Conservation (phyloP, 176 grass and related monocot species). For the Raddia guianensis region DNA sequence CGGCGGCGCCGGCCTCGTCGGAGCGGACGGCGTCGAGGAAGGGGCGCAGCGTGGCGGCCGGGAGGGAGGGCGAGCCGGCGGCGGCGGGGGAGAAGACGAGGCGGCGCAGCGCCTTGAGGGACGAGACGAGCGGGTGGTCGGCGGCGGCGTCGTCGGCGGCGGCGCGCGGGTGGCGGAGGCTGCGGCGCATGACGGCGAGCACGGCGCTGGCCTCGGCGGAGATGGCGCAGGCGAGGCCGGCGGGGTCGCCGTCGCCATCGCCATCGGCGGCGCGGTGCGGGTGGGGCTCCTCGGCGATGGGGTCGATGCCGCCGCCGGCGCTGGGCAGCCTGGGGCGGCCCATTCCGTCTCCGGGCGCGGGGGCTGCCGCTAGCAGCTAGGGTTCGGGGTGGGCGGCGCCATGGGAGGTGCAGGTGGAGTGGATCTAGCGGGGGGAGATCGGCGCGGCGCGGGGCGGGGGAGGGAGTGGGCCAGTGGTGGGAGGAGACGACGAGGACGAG, state of each 20-base stretch:
- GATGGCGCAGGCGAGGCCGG: constrained; percentile 77
- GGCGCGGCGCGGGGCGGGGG: not conserved
- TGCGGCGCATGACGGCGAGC: constrained; percentile 82
- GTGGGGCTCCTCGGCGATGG: constrained; percentile 57
- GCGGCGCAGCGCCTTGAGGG: constrained; percentile 80
- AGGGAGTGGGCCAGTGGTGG: not conserved
- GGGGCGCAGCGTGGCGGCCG: constrained; percentile 54
- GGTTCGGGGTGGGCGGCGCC: not conserved
- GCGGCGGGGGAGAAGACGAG: constrained; percentile 58
- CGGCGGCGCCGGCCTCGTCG: constrained; percentile 70
- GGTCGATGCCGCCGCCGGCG: constrained; percentile 56
- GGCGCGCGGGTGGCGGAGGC: constrained; percentile 59
- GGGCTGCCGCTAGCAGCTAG: not conserved
- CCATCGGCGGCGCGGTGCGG: not conserved
- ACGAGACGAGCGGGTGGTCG: constrained; percentile 72
- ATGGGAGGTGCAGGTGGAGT: not conserved
- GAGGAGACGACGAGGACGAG: constrained; percentile 29
- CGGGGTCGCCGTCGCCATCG: constrained; percentile 30
- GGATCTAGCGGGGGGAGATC: constrained; percentile 51
- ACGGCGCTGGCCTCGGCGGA: constrained; percentile 78
- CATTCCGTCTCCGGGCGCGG: constrained; percentile 29
- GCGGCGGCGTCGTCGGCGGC: constrained; percentile 53
- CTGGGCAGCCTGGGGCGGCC: constrained; percentile 50
- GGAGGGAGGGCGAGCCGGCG: constrained; percentile 9
- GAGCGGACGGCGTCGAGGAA: constrained; percentile 87